Conservation (phyloP, 805 yeast genomes). For the Spathaspora girioi region DNA sequence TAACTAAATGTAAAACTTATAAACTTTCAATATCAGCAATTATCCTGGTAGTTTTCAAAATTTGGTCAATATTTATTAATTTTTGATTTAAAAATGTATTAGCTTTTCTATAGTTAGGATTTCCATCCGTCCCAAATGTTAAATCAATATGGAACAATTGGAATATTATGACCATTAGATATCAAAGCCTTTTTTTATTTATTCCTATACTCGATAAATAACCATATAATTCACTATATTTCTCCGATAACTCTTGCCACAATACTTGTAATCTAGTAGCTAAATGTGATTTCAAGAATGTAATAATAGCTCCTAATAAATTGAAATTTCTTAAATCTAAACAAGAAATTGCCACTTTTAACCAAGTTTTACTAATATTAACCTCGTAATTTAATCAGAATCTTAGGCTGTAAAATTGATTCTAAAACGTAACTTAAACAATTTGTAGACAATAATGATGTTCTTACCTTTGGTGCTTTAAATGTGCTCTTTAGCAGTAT, state of each 20-base stretch:
- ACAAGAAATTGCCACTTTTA: constrained; percentile 69
- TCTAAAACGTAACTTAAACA: constrained; percentile 69
- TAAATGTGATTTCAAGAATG: constrained; percentile 69
- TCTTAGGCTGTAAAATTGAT: constrained; percentile 54
- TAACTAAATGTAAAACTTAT: constrained; percentile 54
- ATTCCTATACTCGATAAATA: constrained; percentile 61
- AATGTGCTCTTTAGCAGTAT: constrained; percentile 54
- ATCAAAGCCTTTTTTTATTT: constrained; percentile 55
- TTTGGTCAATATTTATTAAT: constrained; percentile 71
- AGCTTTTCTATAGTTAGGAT: constrained; percentile 61
- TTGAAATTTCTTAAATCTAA: constrained; percentile 72
- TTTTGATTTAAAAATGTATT: constrained; percentile 54
- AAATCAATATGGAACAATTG: constrained; percentile 79
- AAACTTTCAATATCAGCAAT: constrained; percentile 64
- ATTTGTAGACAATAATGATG: constrained; percentile 65
- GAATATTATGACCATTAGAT: constrained; percentile 47
- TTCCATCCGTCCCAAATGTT: constrained; percentile 81
- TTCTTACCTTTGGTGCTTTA: constrained; percentile 64
- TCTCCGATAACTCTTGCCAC: constrained; percentile 57
- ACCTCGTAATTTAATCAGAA: constrained; percentile 48
- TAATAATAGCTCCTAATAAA: constrained; percentile 74
- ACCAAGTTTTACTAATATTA: constrained; percentile 62
- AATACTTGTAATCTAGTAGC: constrained; percentile 58
- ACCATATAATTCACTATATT: constrained; percentile 58
- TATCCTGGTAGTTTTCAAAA: constrained; percentile 60